Evolutionary conservation across 192 early-diverging fungal genomes (phyloP).

Genomic region (Coemansia sp.): DNA sequence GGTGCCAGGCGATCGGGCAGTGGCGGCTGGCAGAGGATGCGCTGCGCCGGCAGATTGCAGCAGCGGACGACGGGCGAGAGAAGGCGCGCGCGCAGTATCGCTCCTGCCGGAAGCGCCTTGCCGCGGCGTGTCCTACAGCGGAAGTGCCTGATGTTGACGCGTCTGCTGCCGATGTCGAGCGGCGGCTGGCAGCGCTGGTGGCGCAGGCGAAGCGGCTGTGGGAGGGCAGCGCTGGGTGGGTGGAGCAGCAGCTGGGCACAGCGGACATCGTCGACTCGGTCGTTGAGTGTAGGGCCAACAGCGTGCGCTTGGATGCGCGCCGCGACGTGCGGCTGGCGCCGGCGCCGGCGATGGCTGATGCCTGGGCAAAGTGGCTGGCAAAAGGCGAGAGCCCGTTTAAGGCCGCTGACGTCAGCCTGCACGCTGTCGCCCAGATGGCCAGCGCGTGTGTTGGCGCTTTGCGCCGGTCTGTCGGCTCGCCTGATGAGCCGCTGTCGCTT

Average conservation of each 20-base stretch:
- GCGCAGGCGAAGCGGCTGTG: constrained; percentile 34
- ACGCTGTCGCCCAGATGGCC: constrained; percentile 41
- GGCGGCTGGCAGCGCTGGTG: constrained; percentile 12
- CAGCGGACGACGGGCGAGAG: not conserved
- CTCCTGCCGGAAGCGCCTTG: constrained; percentile 20
- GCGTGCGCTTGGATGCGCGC: constrained; percentile 29
- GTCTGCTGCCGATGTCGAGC: constrained; percentile 13
- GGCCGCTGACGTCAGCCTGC: constrained; percentile 33
- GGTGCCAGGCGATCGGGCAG: constrained; percentile 25
- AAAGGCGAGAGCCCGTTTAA: constrained; percentile 14
- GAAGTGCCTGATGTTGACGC: constrained; percentile 29
- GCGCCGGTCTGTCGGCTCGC: constrained; percentile 12
- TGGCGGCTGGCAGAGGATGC: constrained; percentile 22
- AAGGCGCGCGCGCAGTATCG: constrained; percentile 22
- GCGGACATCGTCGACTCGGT: constrained; percentile 26
- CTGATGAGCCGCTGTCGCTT: not conserved
- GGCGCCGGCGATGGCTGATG: constrained; percentile 30
- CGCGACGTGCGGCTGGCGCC: constrained; percentile 39
- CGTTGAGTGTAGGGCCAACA: constrained; percentile 29
- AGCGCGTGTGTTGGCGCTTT: constrained; percentile 28
- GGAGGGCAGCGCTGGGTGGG: constrained; percentile 34
- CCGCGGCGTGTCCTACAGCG: not conserved
- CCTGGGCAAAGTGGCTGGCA: constrained; percentile 49
- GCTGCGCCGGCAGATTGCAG: constrained; percentile 3
- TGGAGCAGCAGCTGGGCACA: constrained; percentile 13